These are phyloP conservation scores for Leptographium radiaticola DNA, from an alignment of 2,329 filamentous ascomycete genomes.

Conservation along the genomic window DNA sequence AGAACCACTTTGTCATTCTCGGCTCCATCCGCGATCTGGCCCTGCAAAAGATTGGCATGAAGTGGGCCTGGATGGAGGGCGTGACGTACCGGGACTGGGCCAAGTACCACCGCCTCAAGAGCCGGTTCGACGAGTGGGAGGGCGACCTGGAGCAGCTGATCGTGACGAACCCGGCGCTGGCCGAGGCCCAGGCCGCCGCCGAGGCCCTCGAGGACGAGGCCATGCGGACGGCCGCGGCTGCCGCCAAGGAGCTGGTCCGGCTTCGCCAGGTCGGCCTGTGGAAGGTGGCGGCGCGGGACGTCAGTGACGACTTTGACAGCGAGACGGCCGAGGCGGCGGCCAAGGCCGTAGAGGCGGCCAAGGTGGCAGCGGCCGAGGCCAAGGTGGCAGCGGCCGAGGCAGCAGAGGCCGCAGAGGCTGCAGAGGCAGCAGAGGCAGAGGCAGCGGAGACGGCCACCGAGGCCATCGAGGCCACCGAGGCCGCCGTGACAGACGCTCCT, in stretches of 20 bases:
- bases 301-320: slow-evolving; percentile 65
- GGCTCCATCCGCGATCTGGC: slow-evolving; percentile 73
- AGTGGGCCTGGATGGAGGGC: slow-evolving; percentile 91
- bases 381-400: slow-evolving; percentile 13
- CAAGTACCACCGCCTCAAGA: slow-evolving; percentile 81
- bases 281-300: slow-evolving; percentile 68
- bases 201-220: slow-evolving; percentile 54
- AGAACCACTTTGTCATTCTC: slow-evolving; percentile 70
- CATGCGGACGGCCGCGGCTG: slow-evolving; percentile 66
- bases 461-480: slow-evolving; percentile 12
- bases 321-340: slow-evolving; percentile 47
- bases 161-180: slow-evolving; percentile 57
- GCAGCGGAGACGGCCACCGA: slow-evolving; percentile 15
- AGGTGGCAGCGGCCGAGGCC: slow-evolving; percentile 17
- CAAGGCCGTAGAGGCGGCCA: slow-evolving; percentile 29
- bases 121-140: slow-evolving; percentile 73
- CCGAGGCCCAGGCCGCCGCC: slow-evolving; percentile 49
- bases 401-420: slow-evolving; percentile 12
- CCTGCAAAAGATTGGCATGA: slow-evolving; percentile 82
- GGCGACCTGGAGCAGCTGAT: slow-evolving; percentile 67
- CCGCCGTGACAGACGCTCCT: slow-evolving; percentile 7
- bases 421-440: background rate
- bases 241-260: slow-evolving; percentile 65
- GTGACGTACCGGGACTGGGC: slow-evolving; percentile 96
- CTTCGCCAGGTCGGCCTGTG: slow-evolving; percentile 75